These are phyloP conservation scores for Elsinoe batatas DNA, from an alignment of 2,329 filamentous ascomycete species.

Conservation along the genomic window DNA sequence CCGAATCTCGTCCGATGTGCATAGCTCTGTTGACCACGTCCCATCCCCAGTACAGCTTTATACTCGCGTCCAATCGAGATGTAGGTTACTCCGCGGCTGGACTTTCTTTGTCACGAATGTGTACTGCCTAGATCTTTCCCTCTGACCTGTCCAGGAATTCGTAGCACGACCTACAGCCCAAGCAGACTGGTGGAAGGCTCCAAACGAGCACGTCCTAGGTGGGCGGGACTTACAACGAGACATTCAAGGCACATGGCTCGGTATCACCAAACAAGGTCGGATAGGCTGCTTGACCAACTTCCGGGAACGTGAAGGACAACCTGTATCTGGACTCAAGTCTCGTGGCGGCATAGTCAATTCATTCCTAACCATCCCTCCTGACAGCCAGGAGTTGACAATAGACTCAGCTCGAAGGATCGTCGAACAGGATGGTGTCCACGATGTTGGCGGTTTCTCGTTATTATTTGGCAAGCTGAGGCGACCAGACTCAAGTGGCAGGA, in stretches of 20 bases:
- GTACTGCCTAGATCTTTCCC: background rate
- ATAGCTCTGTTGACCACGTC: conserved; percentile 41
- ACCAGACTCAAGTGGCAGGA: conserved; percentile 28
- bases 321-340: conserved; percentile 38
- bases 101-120: background rate
- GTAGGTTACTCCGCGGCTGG: conserved; percentile 20
- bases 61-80: conserved; percentile 43
- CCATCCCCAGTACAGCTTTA: conserved; percentile 40
- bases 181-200: conserved; percentile 50
- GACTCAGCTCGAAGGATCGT: conserved; percentile 47
- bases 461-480: conserved; percentile 44
- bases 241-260: conserved; percentile 55
- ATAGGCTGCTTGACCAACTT: conserved; percentile 56
- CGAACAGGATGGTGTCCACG: conserved; percentile 43
- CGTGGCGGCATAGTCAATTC: conserved; percentile 51
- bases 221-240: conserved; percentile 52
- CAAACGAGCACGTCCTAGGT: conserved; percentile 47
- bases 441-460: conserved; percentile 54
- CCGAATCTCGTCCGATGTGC: conserved; percentile 32
- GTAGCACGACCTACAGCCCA: conserved; percentile 50
- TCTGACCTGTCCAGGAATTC: conserved; percentile 42
- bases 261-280: conserved; percentile 50
- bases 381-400: conserved; percentile 33
- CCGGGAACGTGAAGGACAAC: conserved; percentile 38
- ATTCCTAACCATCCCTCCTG: conserved; percentile 42